Conservation (phyloP, 2,329 filamentous ascomycete genomes). For the Trichocomaceae sp. region DNA sequence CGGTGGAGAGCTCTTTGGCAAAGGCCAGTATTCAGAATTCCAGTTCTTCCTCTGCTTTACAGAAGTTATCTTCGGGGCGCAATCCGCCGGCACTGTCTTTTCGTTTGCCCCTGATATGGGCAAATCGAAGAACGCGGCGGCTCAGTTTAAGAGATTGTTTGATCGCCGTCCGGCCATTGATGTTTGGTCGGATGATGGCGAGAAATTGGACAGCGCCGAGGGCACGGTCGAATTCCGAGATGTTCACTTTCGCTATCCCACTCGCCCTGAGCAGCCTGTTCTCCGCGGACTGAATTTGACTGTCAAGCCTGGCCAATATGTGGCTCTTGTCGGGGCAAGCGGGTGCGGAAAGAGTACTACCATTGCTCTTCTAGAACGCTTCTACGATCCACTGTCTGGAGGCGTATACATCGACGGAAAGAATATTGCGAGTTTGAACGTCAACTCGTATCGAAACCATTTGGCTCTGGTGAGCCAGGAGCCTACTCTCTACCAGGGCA, state of each 20-base stretch:
- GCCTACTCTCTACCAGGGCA: constrained; percentile 89
- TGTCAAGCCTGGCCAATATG: constrained; percentile 42
- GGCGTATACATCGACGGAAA: constrained; percentile 74
- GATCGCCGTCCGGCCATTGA: constrained; percentile 78
- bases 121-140: constrained; percentile 79
- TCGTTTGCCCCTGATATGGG: constrained; percentile 88
- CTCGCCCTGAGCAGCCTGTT: constrained; percentile 83
- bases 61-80: constrained; percentile 81
- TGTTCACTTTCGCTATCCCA: constrained; percentile 92
- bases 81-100: constrained; percentile 85
- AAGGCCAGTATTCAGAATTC: constrained; percentile 66
- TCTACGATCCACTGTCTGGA: constrained; percentile 82
- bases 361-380: constrained; percentile 84
- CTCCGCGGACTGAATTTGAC: constrained; percentile 67
- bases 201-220: constrained; percentile 56
- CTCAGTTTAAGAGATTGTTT: constrained; percentile 71
- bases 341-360: constrained; percentile 94
- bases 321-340: constrained; percentile 83
- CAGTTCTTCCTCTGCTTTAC: constrained; percentile 91
- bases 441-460: constrained; percentile 77
- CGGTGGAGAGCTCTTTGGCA: constrained; percentile 68
- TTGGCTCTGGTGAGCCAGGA: constrained; percentile 90
- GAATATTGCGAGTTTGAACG: constrained; percentile 72
- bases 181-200: constrained; percentile 67
- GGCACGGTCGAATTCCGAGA: constrained; percentile 83